Conservation (phyloP, 169 alveolate genomes). For the Plasmodium knowlesi region DNA sequence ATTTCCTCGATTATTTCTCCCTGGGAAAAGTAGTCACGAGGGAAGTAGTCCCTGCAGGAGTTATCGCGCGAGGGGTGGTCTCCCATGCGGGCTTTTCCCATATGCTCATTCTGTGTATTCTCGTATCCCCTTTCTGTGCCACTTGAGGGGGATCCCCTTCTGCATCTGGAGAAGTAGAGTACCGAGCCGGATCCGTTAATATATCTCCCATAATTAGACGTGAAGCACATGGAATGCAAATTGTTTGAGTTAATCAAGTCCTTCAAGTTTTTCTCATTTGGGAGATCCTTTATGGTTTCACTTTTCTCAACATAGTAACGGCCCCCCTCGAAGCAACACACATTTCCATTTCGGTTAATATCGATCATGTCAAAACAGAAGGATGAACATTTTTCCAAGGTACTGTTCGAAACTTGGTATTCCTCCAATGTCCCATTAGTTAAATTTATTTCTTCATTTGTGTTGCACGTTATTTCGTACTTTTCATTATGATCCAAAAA, state of each 20-base stretch:
- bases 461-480: not conserved
- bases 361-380: constrained; percentile 63
- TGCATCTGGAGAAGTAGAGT: constrained; percentile 5
- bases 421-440: constrained; percentile 7
- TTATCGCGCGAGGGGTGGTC: not conserved
- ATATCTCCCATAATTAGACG: constrained; percentile 64
- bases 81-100: not conserved
- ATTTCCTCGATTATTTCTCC: constrained; percentile 5
- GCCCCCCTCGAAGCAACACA: constrained; percentile 19
- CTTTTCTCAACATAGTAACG: constrained; percentile 9
- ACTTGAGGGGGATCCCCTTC: not conserved
- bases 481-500: constrained; percentile 35
- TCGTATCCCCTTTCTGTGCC: not conserved
- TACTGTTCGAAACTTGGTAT: not conserved
- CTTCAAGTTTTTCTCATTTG: not conserved
- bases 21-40: not conserved
- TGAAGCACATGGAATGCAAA: constrained; percentile 56
- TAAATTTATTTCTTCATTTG: constrained; percentile 5
- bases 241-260: not conserved
- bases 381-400: constrained; percentile 14
- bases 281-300: not conserved
- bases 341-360: constrained; percentile 13
- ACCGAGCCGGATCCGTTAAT: constrained; percentile 74
- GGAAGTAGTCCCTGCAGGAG: not conserved
- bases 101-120: not conserved